Percentiles rank a stretch among this genome's conserved stretches.
Evolutionary conservation across 2,329 filamentous ascomycete species (phyloP).

Genomic region (Lasiodiplodia citricola): DNA sequence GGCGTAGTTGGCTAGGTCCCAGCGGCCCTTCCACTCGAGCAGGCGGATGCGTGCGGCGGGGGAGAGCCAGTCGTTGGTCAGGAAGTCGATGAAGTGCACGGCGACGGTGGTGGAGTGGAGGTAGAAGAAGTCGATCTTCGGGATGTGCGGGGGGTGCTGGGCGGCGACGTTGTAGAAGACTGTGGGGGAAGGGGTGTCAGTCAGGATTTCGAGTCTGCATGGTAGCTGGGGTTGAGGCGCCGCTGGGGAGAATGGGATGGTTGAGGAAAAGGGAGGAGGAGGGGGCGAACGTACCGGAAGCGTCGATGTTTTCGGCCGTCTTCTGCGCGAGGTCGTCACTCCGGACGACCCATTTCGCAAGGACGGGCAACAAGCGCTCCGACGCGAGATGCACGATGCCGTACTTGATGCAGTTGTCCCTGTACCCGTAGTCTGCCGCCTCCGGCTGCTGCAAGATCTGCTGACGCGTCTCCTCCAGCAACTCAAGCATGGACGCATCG

Average conservation of each 20-base stretch:
- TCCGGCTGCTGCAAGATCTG: conserved; percentile 61
- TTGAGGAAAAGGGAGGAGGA: too few species aligned
- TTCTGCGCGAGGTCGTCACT: conserved; percentile 62
- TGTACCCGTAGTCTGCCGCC: conserved; percentile 59
- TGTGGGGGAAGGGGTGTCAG: conserved; percentile 20
- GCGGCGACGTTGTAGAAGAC: conserved; percentile 66
- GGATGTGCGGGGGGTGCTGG: conserved; percentile 65
- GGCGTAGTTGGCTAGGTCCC: conserved; percentile 76
- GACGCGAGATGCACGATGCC: conserved; percentile 67
- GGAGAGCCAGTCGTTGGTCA: conserved; percentile 64
- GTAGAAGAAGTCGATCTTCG: conserved; percentile 82
- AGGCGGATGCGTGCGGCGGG: conserved; percentile 68
- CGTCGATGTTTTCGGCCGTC: conserved; percentile 73
- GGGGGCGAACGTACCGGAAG: conserved; percentile 49
- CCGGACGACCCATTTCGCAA: conserved; percentile 60
- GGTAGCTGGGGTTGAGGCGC: not conserved
- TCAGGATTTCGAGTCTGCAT: not conserved
- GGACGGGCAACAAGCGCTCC: conserved; percentile 65
- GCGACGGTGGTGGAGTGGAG: conserved; percentile 79
- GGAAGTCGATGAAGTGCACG: conserved; percentile 73
- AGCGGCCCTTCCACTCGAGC: conserved; percentile 80
- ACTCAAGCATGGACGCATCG: conserved; percentile 52
- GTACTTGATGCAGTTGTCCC: conserved; percentile 67
- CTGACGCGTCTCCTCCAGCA: conserved; percentile 64
- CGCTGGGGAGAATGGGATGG: not conserved